Evolutionary conservation across 148 eudicot species (phyloP).

Genomic region (Rheum nobile): DNA sequence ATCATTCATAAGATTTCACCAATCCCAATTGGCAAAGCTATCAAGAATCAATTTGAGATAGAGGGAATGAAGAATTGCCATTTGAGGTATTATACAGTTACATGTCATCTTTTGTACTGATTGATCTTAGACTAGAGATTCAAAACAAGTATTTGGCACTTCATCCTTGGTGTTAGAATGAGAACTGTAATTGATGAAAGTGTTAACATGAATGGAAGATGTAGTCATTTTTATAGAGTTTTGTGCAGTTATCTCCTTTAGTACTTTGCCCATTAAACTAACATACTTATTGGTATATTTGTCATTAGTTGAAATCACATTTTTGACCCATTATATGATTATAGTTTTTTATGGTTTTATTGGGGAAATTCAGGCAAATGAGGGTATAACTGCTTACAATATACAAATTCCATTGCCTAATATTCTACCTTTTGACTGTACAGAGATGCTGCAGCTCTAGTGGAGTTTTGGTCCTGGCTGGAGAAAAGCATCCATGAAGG

Average conservation of each 20-base stretch:
- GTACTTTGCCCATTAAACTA: neutral
- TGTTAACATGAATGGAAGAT: neutral
- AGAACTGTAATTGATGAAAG: neutral
- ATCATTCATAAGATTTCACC: conserved; percentile 56
- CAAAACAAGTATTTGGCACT: neutral
- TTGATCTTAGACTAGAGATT: neutral
- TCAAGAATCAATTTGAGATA: conserved; percentile 80
- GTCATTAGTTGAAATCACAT: neutral
- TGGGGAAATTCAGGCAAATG: neutral
- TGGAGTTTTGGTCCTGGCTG: conserved; percentile 93
- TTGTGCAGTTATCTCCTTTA: neutral
- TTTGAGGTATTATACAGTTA: conserved; percentile 42
- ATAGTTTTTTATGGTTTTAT: neutral
- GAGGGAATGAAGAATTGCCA: conserved; percentile 87
- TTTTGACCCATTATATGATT: neutral
- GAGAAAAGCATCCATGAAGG: conserved; percentile 59
- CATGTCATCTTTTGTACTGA: neutral
- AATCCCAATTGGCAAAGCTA: conserved; percentile 61
- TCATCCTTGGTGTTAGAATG: neutral
- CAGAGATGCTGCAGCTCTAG: conserved; percentile 95
- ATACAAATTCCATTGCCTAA: neutral
- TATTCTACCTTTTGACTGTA: neutral
- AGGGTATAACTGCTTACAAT: neutral
- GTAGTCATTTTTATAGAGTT: neutral
- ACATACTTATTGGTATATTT: neutral